Evolutionary conservation across 371 early-diverging fungal species (phyloP).

Genomic region (Mucor piriformis): DNA sequence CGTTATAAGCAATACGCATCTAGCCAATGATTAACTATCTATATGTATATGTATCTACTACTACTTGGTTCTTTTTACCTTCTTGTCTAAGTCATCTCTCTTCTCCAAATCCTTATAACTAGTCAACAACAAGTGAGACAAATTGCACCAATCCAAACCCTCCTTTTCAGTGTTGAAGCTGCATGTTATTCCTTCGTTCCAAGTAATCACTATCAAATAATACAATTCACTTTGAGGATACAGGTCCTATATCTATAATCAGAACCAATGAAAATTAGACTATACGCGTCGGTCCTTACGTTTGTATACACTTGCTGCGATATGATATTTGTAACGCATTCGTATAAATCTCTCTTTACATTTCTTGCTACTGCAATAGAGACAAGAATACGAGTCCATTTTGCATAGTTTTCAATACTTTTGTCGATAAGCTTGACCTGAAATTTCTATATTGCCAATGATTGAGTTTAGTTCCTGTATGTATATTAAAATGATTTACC

Average conservation of each 20-base stretch:
- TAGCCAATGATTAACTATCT: not conserved
- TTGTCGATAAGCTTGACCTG: slow-evolving; percentile 2
- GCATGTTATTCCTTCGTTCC: slow-evolving; percentile 26
- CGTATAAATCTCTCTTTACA: not conserved
- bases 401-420: slow-evolving; percentile 15
- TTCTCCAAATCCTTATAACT: not conserved
- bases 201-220: slow-evolving; percentile 24
- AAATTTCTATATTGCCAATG: slow-evolving; percentile 1
- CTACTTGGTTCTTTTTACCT: too few species aligned
- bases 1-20: not conserved
- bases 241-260: not conserved
- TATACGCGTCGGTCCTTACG: not conserved
- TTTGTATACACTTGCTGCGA: slow-evolving; percentile 5
- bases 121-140: not conserved
- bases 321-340: slow-evolving; percentile 8
- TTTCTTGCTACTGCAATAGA: slow-evolving; percentile 8
- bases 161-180: not conserved
- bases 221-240: slow-evolving; percentile 27
- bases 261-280: not conserved
- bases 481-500: not conserved
- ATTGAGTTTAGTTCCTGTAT: not conserved
- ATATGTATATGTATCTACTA: too few species aligned
- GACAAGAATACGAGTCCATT: slow-evolving; percentile 20
- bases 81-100: not conserved
- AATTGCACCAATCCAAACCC: not conserved